A percentile compares a stretch with the other conserved stretches of the same genome.
Evolutionary conservation across 305 asterid genomes (phyloP).

Genomic region (Ruellia speciosa): DNA sequence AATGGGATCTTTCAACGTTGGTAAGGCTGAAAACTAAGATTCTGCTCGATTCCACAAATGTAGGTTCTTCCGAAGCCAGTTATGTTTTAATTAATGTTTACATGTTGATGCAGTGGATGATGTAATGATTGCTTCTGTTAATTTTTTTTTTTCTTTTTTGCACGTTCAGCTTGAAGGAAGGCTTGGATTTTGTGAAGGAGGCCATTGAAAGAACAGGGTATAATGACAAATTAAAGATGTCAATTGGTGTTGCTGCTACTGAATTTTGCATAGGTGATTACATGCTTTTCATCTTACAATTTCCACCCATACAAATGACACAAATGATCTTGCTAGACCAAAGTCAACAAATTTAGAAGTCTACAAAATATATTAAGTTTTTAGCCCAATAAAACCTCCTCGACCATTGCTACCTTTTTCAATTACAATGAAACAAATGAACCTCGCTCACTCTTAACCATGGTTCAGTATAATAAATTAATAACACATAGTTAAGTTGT

Average conservation of each 20-base stretch:
- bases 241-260: constrained; percentile 84
- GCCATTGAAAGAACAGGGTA: constrained; percentile 90
- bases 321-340: not conserved
- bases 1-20: not conserved
- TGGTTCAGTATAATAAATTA: too few species aligned
- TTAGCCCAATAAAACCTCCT: not conserved
- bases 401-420: not conserved
- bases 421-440: not conserved
- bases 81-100: not conserved
- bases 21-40: not conserved
- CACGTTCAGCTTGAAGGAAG: constrained; percentile 78
- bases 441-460: too few species aligned
- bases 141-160: constrained; percentile 17
- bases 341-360: not conserved
- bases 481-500: too few species aligned
- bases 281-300: constrained; percentile 13
- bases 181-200: constrained; percentile 85
- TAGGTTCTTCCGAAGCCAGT: not conserved
- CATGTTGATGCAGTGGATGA: not conserved
- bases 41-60: not conserved
- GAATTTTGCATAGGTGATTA: constrained; percentile 85
- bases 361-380: not conserved
- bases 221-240: constrained; percentile 77
- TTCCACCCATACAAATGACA: not conserved
- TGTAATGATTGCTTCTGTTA: constrained; percentile 1